Evolutionary conservation across 352 stramenopile genomes (phyloP).

Genomic region (Globisporangium carolinianum): DNA sequence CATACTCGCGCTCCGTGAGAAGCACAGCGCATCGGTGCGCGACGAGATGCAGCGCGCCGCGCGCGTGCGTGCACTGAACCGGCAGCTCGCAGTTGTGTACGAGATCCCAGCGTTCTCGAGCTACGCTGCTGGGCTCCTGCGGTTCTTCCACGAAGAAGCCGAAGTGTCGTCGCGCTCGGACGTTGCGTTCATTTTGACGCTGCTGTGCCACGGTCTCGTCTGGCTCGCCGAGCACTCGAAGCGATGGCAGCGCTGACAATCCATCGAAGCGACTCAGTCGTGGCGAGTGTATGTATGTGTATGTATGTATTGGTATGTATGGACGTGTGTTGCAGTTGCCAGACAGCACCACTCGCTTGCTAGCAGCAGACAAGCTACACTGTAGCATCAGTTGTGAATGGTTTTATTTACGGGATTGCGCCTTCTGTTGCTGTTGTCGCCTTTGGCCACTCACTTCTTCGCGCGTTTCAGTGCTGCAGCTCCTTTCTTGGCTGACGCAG

Average conservation of each 20-base stretch:
- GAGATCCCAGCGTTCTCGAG: slow-evolving; percentile 73
- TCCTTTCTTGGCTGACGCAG: slow-evolving; percentile 7
- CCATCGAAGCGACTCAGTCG: too few species aligned
- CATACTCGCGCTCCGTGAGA: slow-evolving; percentile 37
- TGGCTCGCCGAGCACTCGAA: slow-evolving; percentile 78
- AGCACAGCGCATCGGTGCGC: slow-evolving; percentile 47
- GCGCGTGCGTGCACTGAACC: slow-evolving; percentile 51
- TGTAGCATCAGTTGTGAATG: neutral
- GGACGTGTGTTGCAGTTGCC: neutral
- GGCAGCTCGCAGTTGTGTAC: slow-evolving; percentile 64
- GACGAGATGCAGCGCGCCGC: slow-evolving; percentile 67
- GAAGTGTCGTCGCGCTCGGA: slow-evolving; percentile 64
- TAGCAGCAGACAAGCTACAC: too few species aligned
- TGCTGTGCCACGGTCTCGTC: slow-evolving; percentile 76
- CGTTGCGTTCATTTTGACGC: slow-evolving; percentile 69
- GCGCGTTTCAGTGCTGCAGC: slow-evolving; percentile 33
- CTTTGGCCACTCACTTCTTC: slow-evolving; percentile 39
- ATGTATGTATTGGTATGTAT: neutral
- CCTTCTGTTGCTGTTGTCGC: neutral
- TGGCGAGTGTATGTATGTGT: neutral
- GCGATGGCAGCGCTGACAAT: slow-evolving; percentile 27
- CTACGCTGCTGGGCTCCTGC: slow-evolving; percentile 52
- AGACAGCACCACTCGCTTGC: too few species aligned
- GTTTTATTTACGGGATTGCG: neutral
- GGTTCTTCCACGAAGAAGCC: slow-evolving; percentile 72